phyloP scores from a whole-genome alignment of 768 basidiomycete species.

The Kwoniella bestiolae region DNA sequence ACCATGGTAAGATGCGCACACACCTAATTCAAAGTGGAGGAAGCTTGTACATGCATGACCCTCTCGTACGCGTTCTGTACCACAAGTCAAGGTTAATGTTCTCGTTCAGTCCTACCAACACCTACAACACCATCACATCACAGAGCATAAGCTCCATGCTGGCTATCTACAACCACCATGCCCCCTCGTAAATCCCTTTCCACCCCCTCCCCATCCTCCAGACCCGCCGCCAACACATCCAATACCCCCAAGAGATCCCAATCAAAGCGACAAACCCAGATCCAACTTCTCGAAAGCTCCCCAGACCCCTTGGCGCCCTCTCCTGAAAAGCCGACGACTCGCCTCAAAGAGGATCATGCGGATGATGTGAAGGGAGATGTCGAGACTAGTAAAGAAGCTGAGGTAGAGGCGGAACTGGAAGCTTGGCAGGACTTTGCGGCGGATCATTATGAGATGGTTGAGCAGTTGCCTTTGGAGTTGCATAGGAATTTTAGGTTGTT shows the following conservation, averaged over 20 bases:
- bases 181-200: constrained; percentile 21
- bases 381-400: constrained; percentile 2
- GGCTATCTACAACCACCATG: background rate
- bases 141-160: too few relatives aligned
- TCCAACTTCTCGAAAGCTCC: background rate
- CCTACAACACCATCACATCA: too few relatives aligned
- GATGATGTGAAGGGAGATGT: constrained; percentile 3
- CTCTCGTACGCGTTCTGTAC: background rate
- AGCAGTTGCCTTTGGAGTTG: constrained; percentile 57
- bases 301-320: background rate
- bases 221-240: background rate
- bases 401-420: constrained; percentile 41
- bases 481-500: constrained; percentile 56
- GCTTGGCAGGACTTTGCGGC: constrained; percentile 53
- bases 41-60: too few relatives aligned
- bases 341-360: background rate
- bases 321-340: too few relatives aligned
- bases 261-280: background rate
- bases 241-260: constrained; percentile 5
- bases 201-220: background rate
- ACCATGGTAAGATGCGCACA: too few relatives aligned
- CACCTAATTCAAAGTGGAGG: background rate
- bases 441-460: constrained; percentile 56
- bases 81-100: background rate
- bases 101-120: too few relatives aligned